Evolutionary conservation across 345 rosid species (phyloP).

Genomic region (Populus deltoides): DNA sequence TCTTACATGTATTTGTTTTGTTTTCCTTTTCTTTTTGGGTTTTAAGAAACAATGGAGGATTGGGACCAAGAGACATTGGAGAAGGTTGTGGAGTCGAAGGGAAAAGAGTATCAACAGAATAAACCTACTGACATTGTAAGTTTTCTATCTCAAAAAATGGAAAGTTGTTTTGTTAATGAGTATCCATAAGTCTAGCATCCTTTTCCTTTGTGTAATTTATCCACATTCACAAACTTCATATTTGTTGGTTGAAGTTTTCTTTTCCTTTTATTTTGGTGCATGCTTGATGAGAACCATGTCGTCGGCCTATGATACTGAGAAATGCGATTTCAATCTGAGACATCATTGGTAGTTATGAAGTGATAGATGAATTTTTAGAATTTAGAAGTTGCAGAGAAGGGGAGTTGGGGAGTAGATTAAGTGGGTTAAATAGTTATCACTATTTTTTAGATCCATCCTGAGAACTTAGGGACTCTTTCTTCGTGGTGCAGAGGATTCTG

Average conservation of each 20-base stretch:
- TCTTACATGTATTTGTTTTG: background rate
- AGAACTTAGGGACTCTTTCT: no score
- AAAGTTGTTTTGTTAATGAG: background rate
- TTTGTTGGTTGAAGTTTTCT: background rate
- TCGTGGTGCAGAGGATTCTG: background rate
- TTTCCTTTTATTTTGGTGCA: background rate
- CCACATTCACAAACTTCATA: background rate
- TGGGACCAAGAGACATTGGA: slow-evolving; percentile 97
- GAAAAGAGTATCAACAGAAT: slow-evolving; percentile 75
- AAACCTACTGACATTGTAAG: slow-evolving; percentile 92
- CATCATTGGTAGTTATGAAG: background rate
- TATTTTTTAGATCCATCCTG: background rate
- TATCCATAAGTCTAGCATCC: background rate
- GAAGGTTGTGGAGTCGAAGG: slow-evolving; percentile 88
- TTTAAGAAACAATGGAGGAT: slow-evolving; percentile 76
- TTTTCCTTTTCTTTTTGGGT: background rate
- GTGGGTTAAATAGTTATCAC: background rate
- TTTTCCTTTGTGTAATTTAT: background rate
- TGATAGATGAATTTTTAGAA: no score
- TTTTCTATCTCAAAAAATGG: background rate
- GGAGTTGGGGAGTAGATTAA: no score
- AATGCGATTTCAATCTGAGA: background rate
- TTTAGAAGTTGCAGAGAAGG: no score
- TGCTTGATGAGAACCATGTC: no score
- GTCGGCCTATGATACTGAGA: background rate